These are phyloP conservation scores for Thraustochytrium sp. DNA, from an alignment of 352 stramenopile species.

Conservation along the genomic window DNA sequence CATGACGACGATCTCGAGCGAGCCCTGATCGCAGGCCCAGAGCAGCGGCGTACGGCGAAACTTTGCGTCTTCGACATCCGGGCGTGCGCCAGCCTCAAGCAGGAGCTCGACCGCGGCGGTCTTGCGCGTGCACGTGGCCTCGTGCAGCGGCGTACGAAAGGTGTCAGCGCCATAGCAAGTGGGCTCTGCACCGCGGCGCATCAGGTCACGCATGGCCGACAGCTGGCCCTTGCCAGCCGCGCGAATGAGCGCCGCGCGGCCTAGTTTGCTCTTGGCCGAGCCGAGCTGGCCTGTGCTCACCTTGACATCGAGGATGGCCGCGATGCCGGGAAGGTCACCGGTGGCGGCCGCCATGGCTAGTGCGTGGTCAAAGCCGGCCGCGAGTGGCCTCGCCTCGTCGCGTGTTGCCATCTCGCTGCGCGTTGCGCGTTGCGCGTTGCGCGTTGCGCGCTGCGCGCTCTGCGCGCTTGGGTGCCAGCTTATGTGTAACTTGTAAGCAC, in stretches of 20 bases:
- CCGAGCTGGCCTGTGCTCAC: conserved; percentile 30
- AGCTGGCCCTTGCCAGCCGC: background rate
- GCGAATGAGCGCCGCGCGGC: background rate
- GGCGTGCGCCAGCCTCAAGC: background rate
- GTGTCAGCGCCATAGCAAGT: background rate
- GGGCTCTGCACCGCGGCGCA: background rate
- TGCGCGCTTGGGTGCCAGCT: background rate
- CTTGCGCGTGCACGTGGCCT: background rate
- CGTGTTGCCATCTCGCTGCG: no score
- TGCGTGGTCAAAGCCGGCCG: background rate
- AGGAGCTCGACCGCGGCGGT: background rate
- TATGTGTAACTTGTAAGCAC: background rate
- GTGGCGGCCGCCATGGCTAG: background rate
- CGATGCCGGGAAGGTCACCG: background rate
- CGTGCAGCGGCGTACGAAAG: background rate
- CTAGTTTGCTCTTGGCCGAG: conserved; percentile 1
- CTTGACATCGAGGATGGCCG: background rate
- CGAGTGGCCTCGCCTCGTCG: background rate
- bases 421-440: no score
- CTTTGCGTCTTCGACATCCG: background rate
- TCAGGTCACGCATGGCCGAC: background rate
- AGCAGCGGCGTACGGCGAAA: background rate
- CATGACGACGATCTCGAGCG: background rate
- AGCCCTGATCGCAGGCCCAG: background rate
- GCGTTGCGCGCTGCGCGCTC: background rate